Evolutionary conservation across 345 rosid species (phyloP), one percentile per base, ranked within the genome.

Genomic region (Gossypium raimondii): DNA sequence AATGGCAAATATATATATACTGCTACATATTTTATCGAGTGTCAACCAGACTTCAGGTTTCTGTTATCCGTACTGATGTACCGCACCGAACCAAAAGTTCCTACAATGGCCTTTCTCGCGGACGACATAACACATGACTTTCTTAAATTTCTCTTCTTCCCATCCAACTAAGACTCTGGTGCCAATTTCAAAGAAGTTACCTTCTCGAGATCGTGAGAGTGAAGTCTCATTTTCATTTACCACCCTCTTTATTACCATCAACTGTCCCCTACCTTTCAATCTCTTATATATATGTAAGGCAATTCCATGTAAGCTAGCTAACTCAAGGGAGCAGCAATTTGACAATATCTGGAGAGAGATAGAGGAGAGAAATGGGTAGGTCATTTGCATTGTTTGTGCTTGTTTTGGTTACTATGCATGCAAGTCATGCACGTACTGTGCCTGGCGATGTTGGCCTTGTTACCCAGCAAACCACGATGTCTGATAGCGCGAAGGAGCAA

Each of bases 211-310:
- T 67, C 38, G 45, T 73, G 72, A 81, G 70, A 59, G 60, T 43
- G 20, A 71, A 70, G 57, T 64, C 67, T 65, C 74, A 8, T 16
- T 45, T 47, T 41, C 76, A 77, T 77, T 83, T 76, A 79, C 79
- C 72, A 2, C 57, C 12, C 66, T 63, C 51, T 84, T 86, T 47
- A 85, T 81, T 78, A 80, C 76, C 64, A 82, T 78, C 88, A 88
- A 85, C 94, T 41, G 82, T 78, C 78, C 76, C 76, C 89, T 17
- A 83, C 85, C 76, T 70, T 48, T 18, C 56, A 60, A 6, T 73
- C 64, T 45, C 73, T 73, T 82, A 72, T 86, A 87, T 82, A 84
- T 75, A 87, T 82, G 81, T 74, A 72, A 69, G 62, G 18, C 53
- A 34, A 22, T 11, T 14, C 66, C 77, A 74, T 68, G 77, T 76